Evolutionary conservation across 768 basidiomycete species (phyloP).

Genomic region (Boletus pseudopeckii): DNA sequence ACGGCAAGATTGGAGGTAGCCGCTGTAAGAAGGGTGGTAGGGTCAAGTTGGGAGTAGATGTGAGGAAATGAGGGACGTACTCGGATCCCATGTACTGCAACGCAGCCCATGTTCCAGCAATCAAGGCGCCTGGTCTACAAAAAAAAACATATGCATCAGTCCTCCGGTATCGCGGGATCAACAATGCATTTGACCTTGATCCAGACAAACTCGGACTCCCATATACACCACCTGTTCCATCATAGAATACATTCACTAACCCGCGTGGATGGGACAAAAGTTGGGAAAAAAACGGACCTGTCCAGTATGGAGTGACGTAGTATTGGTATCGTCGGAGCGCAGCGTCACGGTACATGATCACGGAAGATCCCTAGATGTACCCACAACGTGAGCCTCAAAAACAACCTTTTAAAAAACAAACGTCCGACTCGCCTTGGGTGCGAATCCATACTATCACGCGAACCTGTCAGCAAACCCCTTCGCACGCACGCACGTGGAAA

Average conservation of each 20-base stretch:
- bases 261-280: not conserved
- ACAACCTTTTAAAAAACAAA: not conserved
- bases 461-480: not conserved
- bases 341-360: constrained; percentile 88
- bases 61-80: constrained; percentile 41
- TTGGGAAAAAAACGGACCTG: constrained; percentile 43
- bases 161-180: not conserved
- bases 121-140: constrained; percentile 78
- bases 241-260: not conserved
- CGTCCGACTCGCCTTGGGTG: constrained; percentile 66
- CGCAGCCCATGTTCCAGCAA: constrained; percentile 96
- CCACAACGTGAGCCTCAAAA: not conserved
- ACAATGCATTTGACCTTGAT: constrained; percentile 57
- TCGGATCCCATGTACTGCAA: constrained; percentile 90
- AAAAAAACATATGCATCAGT: not conserved
- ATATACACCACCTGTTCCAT: constrained; percentile 71
- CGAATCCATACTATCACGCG: constrained; percentile 74
- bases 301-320: constrained; percentile 79
- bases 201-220: constrained; percentile 88
- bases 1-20: constrained; percentile 83
- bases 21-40: constrained; percentile 40
- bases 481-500: not conserved
- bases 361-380: constrained; percentile 72
- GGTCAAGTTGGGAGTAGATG: not conserved
- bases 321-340: constrained; percentile 81